phyloP scores from a whole-genome alignment of 768 basidiomycete genomes.

The Suillus sp. region DNA sequence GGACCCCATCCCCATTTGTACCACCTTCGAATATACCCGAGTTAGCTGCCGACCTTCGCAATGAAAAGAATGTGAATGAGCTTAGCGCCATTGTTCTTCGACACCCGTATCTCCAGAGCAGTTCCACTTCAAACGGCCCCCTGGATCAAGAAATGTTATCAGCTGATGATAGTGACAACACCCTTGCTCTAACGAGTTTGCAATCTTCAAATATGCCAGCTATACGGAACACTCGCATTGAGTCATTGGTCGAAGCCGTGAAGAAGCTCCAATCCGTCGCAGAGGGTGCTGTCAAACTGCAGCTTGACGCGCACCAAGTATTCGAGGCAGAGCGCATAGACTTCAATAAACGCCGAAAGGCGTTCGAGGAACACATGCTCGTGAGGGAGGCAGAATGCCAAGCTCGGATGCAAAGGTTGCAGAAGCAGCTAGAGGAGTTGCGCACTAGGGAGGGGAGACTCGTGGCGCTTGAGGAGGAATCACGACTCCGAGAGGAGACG shows the following conservation, averaged over 20 bases:
- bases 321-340: constrained; percentile 13
- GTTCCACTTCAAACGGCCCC: constrained; percentile 4
- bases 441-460: constrained; percentile 22
- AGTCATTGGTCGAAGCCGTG: constrained; percentile 16
- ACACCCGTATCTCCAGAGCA: constrained; percentile 14
- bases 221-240: constrained; percentile 13
- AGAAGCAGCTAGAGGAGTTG: constrained; percentile 22
- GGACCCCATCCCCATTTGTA: constrained; percentile 18
- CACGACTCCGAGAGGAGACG: constrained; percentile 27
- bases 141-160: not conserved
- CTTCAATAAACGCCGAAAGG: constrained; percentile 24
- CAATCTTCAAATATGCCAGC: constrained; percentile 2
- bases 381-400: constrained; percentile 23
- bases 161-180: not conserved
- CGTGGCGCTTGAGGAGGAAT: constrained; percentile 27
- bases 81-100: constrained; percentile 9
- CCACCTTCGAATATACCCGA: constrained; percentile 3
- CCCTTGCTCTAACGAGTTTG: not conserved
- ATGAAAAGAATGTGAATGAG: not conserved
- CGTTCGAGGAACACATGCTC: constrained; percentile 25
- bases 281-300: constrained; percentile 15
- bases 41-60: constrained; percentile 1
- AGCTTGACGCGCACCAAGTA: constrained; percentile 20
- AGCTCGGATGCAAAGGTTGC: constrained; percentile 23
- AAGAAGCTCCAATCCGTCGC: constrained; percentile 18